Conservation (phyloP, 2,329 filamentous ascomycete genomes). For the Colletotrichum tofieldiae region DNA sequence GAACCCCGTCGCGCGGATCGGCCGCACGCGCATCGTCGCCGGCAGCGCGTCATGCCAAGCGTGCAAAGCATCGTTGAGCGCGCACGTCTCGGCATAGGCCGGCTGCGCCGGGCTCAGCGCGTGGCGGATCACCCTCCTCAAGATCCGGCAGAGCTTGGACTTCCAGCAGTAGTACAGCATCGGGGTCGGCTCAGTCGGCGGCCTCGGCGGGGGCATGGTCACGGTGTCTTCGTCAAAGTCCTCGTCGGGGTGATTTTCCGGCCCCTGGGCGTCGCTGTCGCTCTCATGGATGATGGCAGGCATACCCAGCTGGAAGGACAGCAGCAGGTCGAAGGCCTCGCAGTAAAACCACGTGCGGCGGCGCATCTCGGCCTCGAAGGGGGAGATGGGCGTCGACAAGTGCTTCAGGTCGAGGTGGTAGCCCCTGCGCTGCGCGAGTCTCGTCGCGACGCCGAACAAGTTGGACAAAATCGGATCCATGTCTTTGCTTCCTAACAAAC, state of each 20-base stretch:
- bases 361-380: conserved; percentile 68
- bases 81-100: conserved; percentile 54
- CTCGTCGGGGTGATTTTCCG: conserved; percentile 64
- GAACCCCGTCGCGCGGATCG: conserved; percentile 60
- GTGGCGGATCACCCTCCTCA: conserved; percentile 60
- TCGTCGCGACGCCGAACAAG: conserved; percentile 61
- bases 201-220: conserved; percentile 60
- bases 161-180: conserved; percentile 61
- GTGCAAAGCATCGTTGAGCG: conserved; percentile 59
- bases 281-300: conserved; percentile 65
- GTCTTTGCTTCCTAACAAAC: conserved; percentile 59
- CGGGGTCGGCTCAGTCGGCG: conserved; percentile 60
- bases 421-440: conserved; percentile 67
- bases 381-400: conserved; percentile 57
- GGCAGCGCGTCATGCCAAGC: conserved; percentile 57
- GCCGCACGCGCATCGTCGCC: conserved; percentile 56
- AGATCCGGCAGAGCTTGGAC: conserved; percentile 59
- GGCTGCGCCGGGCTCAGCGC: conserved; percentile 56
- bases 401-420: conserved; percentile 66
- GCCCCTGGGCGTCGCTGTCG: conserved; percentile 62
- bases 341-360: conserved; percentile 65
- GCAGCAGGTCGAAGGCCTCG: conserved; percentile 63
- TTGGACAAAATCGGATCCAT: conserved; percentile 63
- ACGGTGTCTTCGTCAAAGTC: conserved; percentile 66
- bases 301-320: conserved; percentile 68